Evolutionary conservation across 2,329 filamentous ascomycete genomes (phyloP).

Genomic region (Westerdykella sp.): DNA sequence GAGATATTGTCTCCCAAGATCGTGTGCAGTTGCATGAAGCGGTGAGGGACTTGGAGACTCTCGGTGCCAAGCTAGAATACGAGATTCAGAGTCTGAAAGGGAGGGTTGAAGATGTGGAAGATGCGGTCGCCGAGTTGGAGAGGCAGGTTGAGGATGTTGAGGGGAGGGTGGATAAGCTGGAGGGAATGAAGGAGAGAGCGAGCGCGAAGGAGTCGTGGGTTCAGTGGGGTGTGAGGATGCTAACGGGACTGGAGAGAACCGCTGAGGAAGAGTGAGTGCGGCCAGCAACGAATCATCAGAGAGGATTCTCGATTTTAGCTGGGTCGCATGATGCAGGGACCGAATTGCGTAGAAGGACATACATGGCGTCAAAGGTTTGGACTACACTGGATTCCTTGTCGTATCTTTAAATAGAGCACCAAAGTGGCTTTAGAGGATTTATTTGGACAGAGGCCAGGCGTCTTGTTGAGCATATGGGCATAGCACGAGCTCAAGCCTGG

Average conservation of each 20-base stretch:
- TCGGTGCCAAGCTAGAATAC: constrained; percentile 84
- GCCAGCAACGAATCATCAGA: no score
- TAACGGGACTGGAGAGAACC: constrained; percentile 22
- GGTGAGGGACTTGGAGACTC: constrained; percentile 70
- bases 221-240: constrained; percentile 24
- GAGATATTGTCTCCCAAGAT: constrained; percentile 65
- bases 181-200: constrained; percentile 47
- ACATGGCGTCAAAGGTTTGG: background rate
- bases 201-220: constrained; percentile 33
- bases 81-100: constrained; percentile 75
- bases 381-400: background rate
- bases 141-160: constrained; percentile 50
- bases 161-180: constrained; percentile 43
- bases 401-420: background rate
- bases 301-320: no score
- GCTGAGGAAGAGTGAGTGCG: background rate
- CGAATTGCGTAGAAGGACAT: background rate
- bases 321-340: no score
- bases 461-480: no score
- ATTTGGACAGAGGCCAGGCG: no score
- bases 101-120: constrained; percentile 81
- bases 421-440: background rate
- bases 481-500: no score
- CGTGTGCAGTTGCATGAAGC: constrained; percentile 62
- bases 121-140: constrained; percentile 73